Base-by-base conservation (phyloP, 306 rosid genomes). In the Cicer cuneatum region DNA sequence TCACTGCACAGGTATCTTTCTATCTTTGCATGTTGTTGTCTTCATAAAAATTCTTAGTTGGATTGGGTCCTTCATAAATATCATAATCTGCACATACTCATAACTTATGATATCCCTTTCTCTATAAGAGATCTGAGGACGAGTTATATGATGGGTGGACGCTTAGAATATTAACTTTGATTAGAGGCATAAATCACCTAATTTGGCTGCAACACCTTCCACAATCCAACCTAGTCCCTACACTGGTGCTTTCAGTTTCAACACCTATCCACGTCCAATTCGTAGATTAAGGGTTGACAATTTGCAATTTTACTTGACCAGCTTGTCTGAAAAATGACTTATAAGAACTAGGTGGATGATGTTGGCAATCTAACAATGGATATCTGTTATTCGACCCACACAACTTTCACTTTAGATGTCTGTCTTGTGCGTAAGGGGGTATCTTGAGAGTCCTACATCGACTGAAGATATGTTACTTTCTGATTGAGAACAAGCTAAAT, bases 1-100 rank as follows among this genome's bases (percentile, higher is more conserved):
- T 95, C 80, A 95, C 97, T 48, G 82, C 98, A 35, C 96, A 88
- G 96, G 99, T 90, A 81, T 81, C 66, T 70, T 76, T 54, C 52
- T 47, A 45, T 76, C 67, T 46, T 51, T 76, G 78, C 65, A 61
- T 70, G 68, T 41, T 64, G 8, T 48, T 62, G 18, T 76, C 58
- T 24, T 76, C 40, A 6, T 71, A 59, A 70, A 39, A 48, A 75
- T 71, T 71, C 59, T 53, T 61, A 37, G 76, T 35, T 69, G 52
- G 52, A 53, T 35, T 69, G 52, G 52, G 37, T 66, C 47, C 58
- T 56, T 56, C 13, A 14, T 24, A 56, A 56, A 56, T n/a, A 56
- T 56, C 16, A 56, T 21, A 21, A n/a, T 56, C 38, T 6, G n/a
- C 62, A 21, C 62, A 10, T 56, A 24, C 38, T 41, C 62, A 56